Conservation (phyloP, 768 basidiomycete species). For the Pulveroboletus sp. region DNA sequence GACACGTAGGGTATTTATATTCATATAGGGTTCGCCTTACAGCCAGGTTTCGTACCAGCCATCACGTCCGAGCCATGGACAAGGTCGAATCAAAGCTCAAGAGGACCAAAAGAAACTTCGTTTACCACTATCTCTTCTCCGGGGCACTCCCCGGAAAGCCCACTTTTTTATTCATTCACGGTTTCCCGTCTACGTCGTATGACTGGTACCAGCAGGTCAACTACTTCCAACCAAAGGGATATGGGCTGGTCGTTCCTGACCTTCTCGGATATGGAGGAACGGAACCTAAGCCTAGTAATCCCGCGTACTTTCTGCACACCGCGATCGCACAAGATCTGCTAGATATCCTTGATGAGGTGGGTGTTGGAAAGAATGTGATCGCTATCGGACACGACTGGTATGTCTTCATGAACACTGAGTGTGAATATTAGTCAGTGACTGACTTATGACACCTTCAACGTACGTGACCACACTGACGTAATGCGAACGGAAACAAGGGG, state of each 20-base stretch:
- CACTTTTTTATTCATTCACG: conserved; percentile 43
- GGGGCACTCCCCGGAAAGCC: conserved; percentile 26
- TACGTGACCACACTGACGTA: neutral
- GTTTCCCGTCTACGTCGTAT: conserved; percentile 40
- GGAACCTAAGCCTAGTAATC: conserved; percentile 36
- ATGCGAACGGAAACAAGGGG: conserved; percentile 31
- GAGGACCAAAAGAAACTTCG: conserved; percentile 32
- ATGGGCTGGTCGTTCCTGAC: conserved; percentile 44
- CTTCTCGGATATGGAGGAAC: conserved; percentile 46
- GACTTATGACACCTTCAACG: neutral
- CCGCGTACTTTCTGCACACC: conserved; percentile 25
- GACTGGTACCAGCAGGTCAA: conserved; percentile 42
- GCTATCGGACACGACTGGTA: conserved; percentile 43
- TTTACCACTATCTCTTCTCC: conserved; percentile 36
- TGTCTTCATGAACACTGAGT: neutral
- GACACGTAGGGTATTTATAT: conserved; percentile 9
- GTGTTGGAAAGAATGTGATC: conserved; percentile 26
- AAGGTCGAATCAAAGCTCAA: conserved; percentile 30
- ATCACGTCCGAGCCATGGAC: conserved; percentile 21
- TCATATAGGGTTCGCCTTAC: neutral
- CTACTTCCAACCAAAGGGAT: conserved; percentile 38
- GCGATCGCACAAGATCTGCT: conserved; percentile 32
- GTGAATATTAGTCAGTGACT: neutral
- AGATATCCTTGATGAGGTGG: conserved; percentile 38
- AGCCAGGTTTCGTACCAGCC: neutral